Evolutionary conservation across 805 yeast genomes (phyloP).

Genomic region (Kazachstania martiniae): DNA sequence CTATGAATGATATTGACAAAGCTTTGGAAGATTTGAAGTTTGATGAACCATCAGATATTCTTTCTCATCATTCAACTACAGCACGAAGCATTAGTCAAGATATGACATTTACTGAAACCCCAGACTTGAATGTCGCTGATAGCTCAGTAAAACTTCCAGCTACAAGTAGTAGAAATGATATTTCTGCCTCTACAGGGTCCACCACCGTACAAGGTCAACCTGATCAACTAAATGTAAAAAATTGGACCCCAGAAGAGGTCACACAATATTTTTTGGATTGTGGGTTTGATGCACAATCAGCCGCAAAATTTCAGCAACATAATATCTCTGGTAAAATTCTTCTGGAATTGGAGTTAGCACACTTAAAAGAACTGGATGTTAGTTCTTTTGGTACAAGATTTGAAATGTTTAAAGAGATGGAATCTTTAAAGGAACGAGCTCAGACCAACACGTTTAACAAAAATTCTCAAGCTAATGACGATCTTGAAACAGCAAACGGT

Average conservation of each 20-base stretch:
- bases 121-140: constrained; percentile 9
- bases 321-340: constrained; percentile 82
- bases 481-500: background rate
- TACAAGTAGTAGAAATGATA: background rate
- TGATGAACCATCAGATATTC: constrained; percentile 10
- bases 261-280: constrained; percentile 58
- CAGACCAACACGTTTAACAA: too few relatives aligned
- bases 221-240: constrained; percentile 29
- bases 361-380: constrained; percentile 85
- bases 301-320: constrained; percentile 74
- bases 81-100: constrained; percentile 10
- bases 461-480: constrained; percentile 1
- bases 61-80: too few relatives aligned
- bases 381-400: constrained; percentile 90
- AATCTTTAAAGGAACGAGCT: constrained; percentile 48
- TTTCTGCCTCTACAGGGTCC: constrained; percentile 1
- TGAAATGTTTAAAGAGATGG: constrained; percentile 84
- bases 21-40: constrained; percentile 54
- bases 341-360: constrained; percentile 73
- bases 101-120: constrained; percentile 12
- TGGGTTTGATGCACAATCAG: constrained; percentile 66
- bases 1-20: constrained; percentile 62
- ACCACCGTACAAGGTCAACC: background rate
- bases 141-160: background rate
- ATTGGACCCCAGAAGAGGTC: constrained; percentile 86